phyloP scores from a whole-genome alignment of 305 asterid genomes.

The Caryopteris hybrid region DNA sequence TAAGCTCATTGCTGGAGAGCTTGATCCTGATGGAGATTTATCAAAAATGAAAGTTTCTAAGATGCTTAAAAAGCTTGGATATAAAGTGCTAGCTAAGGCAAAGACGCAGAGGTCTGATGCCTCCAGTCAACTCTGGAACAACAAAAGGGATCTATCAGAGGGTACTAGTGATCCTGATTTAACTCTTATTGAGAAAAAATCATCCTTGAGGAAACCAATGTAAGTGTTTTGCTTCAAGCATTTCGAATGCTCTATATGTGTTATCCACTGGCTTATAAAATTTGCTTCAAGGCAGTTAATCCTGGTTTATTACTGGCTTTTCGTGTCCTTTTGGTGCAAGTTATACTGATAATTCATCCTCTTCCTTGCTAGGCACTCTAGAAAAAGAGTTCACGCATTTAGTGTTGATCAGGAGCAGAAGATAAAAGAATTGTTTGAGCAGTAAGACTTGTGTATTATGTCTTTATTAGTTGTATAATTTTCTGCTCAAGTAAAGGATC shows the following conservation, averaged over 20 bases:
- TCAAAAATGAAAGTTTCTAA: conserved; percentile 48
- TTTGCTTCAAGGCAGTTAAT: conserved; percentile 2
- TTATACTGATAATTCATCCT: conserved; percentile 12
- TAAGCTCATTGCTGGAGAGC: conserved; percentile 60
- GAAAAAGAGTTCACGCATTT: conserved; percentile 71
- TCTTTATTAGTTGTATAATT: conserved; percentile 1
- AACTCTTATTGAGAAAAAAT: conserved; percentile 30
- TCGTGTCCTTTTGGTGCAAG: conserved; percentile 1
- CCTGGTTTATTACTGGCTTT: conserved; percentile 9
- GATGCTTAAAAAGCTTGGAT: conserved; percentile 54
- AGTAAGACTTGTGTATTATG: conserved; percentile 53
- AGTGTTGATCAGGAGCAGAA: conserved; percentile 73
- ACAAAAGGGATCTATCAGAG: conserved; percentile 22
- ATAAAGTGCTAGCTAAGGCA: conserved; percentile 47
- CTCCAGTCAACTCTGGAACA: conserved; percentile 23
- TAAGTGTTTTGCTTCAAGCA: conserved; percentile 36
- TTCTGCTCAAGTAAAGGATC: conserved; percentile 15
- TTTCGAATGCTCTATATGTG: background rate
- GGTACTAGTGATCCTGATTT: conserved; percentile 24
- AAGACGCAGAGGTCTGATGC: conserved; percentile 32
- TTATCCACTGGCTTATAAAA: background rate
- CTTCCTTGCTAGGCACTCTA: conserved; percentile 53
- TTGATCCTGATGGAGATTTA: conserved; percentile 50
- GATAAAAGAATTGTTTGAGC: conserved; percentile 73
- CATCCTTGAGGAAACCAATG: conserved; percentile 49